Evolutionary conservation across 176 grass and related monocot species (phyloP).

Genomic region (Oryza australiensis): DNA sequence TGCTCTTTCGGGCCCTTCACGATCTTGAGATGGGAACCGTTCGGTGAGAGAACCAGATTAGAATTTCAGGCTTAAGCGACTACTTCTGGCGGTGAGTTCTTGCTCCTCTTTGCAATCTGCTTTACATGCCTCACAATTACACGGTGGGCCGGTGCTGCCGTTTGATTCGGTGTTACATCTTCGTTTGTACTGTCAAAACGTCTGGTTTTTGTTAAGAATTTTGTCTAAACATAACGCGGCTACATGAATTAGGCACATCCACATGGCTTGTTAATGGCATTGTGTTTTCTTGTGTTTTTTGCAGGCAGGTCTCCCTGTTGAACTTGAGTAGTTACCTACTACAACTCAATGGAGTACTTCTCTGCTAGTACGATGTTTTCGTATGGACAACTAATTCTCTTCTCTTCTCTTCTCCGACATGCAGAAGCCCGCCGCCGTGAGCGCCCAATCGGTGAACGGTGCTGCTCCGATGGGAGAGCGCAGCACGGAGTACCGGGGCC

Average conservation of each 20-base stretch:
- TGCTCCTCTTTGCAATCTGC: not conserved
- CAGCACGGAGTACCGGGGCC: conserved; percentile 33
- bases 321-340: not conserved
- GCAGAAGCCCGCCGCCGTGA: conserved; percentile 43
- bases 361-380: not conserved
- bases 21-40: not conserved
- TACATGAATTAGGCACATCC: no score
- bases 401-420: not conserved
- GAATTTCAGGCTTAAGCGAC: not conserved
- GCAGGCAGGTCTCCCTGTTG: not conserved
- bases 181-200: not conserved
- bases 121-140: not conserved
- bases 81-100: not conserved
- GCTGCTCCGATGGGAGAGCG: conserved; percentile 42
- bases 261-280: not conserved
- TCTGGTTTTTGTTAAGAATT: not conserved
- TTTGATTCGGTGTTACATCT: not conserved
- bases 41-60: not conserved
- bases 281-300: not conserved
- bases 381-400: not conserved
- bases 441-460: not conserved
- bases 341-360: not conserved
- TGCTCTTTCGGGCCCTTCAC: not conserved
- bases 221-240: not conserved
- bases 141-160: not conserved